Evolutionary conservation across 2,329 filamentous ascomycete genomes (phyloP), one percentile per base, ranked within the genome.

Genomic region (Phoma sp.): DNA sequence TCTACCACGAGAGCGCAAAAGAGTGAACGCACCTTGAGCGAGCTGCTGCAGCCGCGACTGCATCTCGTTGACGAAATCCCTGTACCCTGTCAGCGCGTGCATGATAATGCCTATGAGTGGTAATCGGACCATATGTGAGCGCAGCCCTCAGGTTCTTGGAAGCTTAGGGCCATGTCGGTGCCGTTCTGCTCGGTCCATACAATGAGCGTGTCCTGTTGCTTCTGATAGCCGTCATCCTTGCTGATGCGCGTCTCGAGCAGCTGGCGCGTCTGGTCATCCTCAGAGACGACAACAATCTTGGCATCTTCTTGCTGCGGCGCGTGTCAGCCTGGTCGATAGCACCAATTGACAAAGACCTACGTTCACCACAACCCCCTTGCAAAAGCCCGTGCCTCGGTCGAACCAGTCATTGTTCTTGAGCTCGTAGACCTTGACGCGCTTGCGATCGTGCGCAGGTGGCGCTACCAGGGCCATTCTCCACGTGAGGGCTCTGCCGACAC

Each of bases 391-490:
- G 61, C 95, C 95, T 70, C 93, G 85, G 79, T 99, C 95, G 75
- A 93, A 97, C 95, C 95, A 99, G 86, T 98, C 95, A 83, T 96
- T 96, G 79, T 96, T 92, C 76, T 91, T 91, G 70, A 99, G 85
- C 81, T 98, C 95, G 78, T 99, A 99, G 74, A 99, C 95, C 83
- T 99, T 99, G 78, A 98, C 95, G 83, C 95, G 79, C 72, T 80
- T 82, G 70, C 78, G 78, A 69, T 81, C 79, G 67, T 78, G 80
- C 63, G 77, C 73, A 60, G 78, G 77, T 65, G 77, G 72, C 60
- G 75, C 68, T 64, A 71, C 74, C 65, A 70, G 67, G 50, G 73
- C 72, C 75, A 76, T 76, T 64, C 57, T 74, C 59, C 60, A 67
- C 57, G 60, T 52, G 53, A 46, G 52, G 54, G 49, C 61, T 50